Evolutionary conservation across 2,329 filamentous ascomycete species (phyloP).

Genomic region (Pyrenophora seminiperda): DNA sequence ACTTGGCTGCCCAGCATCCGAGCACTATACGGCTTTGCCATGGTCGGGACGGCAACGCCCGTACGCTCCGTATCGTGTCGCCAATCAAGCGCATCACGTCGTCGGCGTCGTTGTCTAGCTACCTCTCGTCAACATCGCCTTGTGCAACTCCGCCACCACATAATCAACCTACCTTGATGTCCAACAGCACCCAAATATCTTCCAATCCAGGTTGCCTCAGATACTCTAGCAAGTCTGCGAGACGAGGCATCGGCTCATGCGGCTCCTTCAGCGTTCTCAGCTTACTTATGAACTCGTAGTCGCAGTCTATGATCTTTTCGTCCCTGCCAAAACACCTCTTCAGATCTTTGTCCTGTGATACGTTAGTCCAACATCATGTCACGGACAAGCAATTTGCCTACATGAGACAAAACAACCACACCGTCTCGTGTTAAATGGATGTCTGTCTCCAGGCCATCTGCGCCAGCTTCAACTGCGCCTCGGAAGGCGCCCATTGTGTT

Average conservation of each 20-base stretch:
- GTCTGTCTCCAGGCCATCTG: conserved; percentile 87
- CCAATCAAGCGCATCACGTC: conserved; percentile 73
- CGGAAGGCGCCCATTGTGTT: conserved; percentile 83
- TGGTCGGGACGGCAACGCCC: conserved; percentile 50
- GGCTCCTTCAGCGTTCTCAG: conserved; percentile 71
- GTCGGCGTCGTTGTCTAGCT: conserved; percentile 72
- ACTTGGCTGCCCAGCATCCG: conserved; percentile 81
- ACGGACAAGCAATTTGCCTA: conserved; percentile 46
- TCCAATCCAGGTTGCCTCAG: conserved; percentile 68
- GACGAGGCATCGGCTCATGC: conserved; percentile 71
- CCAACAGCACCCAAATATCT: conserved; percentile 79
- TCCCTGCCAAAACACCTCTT: conserved; percentile 82
- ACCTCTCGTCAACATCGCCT: conserved; percentile 10
- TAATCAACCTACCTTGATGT: conserved; percentile 73
- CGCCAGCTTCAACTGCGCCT: conserved; percentile 73
- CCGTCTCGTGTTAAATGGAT: conserved; percentile 81
- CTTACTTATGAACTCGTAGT: conserved; percentile 73
- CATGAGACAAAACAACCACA: conserved; percentile 84
- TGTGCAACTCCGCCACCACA: neutral
- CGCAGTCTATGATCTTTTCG: conserved; percentile 73
- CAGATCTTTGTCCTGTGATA: conserved; percentile 69
- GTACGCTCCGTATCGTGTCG: conserved; percentile 63
- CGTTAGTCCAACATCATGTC: conserved; percentile 9
- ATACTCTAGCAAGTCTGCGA: conserved; percentile 75
- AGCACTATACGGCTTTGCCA: conserved; percentile 79